A percentile compares a stretch with the other conserved stretches of the same genome.
Evolutionary conservation across 23 red algal species (phyloP).

Genomic region (Cyanidiococcus yangmingshanensis): DNA sequence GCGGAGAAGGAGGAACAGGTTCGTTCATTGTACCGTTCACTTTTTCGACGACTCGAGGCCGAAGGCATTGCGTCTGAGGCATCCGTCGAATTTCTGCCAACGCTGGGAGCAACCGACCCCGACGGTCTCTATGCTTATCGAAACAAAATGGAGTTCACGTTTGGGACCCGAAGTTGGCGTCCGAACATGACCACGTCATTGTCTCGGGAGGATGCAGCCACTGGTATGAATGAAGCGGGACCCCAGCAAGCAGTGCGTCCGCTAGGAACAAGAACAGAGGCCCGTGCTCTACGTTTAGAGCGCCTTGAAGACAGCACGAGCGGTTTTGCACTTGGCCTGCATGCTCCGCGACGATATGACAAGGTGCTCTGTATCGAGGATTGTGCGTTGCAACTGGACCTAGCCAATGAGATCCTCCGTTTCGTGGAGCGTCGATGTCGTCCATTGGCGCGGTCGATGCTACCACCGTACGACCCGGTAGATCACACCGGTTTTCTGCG

Average conservation of each 20-base stretch:
- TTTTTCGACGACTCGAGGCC: neutral
- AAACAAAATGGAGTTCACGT: conserved; percentile 99
- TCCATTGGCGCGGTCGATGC: conserved; percentile 17
- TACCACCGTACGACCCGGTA: conserved; percentile 57
- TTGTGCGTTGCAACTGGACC: conserved; percentile 39
- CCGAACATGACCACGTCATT: conserved; percentile 12
- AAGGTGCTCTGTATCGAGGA: conserved; percentile 66
- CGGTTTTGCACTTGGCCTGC: conserved; percentile 65
- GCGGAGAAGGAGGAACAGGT: conserved; percentile 53
- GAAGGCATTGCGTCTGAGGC: neutral
- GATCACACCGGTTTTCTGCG: conserved; percentile 61
- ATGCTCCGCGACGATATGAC: conserved; percentile 71
- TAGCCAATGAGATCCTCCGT: conserved; percentile 49
- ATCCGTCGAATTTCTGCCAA: conserved; percentile 1
- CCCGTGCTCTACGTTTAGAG: neutral
- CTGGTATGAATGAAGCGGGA: neutral
- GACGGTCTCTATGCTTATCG: conserved; percentile 43
- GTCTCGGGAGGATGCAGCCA: neutral
- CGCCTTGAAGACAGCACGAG: neutral
- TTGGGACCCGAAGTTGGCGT: conserved; percentile 48
- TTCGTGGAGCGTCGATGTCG: conserved; percentile 32
- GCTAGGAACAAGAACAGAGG: neutral
- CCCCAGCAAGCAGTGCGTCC: neutral
- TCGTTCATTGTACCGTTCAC: conserved; percentile 19
- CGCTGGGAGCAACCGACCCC: conserved; percentile 27